Evolutionary conservation across 306 rosid species (phyloP), one percentile per base, ranked within the genome.

Genomic region (Medicago lupulina): DNA sequence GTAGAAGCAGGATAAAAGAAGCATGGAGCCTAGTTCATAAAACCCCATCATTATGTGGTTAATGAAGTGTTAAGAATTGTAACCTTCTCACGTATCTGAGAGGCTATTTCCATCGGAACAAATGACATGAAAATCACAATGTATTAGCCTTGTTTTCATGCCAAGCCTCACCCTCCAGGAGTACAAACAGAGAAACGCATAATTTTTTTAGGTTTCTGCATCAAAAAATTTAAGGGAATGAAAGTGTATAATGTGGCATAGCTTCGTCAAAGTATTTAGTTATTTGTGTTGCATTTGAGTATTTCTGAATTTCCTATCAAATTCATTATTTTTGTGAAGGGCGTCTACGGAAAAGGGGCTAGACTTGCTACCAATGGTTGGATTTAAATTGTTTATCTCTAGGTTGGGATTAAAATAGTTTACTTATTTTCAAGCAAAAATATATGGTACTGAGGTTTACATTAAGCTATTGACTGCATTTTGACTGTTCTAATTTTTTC

Each of bases 401-500:
- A 41, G 50, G 64, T 61, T 53, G 62, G 69, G 21, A 16, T 39
- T 59, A 51, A 54, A 64, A 31, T 23, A 18, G 12, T 17, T 11
- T 58, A 73, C 66, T 36, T 25, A 59, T 76, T 53, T 57, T 55
- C 1, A 16, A 54, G 51, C 11, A 67, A 59, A 49, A 38, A 16
- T 3, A 67, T 73, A 65, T 25, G n/a, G 54, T 49, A 31, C 46
- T 50, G 43, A 50, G 36, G 38, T 51, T 18, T 77, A 46, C 63
- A 15, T 28, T 9, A 11, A 38, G 66, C 50, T 60, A n/a, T 39
- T 69, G 38, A 50, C 21, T 61, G 61, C 47, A 15, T 70, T 50
- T 43, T 79, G 70, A 46, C 53, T 64, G 46, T 57, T 72, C 36
- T 76, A 50, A 17, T 39, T 64, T 39, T 18, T 81, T 44, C 51